Conservation (phyloP, 805 yeast species). For the Myxozyma sirexii region DNA sequence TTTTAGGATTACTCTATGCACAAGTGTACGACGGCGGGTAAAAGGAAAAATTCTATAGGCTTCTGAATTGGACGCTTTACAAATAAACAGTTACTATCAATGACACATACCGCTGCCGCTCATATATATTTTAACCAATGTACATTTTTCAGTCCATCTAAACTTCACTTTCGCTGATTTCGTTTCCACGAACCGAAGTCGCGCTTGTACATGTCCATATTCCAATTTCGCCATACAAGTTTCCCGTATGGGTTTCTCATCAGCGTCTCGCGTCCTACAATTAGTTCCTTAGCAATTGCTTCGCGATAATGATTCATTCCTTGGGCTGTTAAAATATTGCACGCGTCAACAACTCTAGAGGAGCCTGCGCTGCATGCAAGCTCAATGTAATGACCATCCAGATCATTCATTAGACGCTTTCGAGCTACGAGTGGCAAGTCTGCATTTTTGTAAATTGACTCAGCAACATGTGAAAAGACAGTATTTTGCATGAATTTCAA, state of each 20-base stretch:
- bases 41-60: neutral
- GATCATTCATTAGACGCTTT: slow-evolving; percentile 67
- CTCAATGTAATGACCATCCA: slow-evolving; percentile 54
- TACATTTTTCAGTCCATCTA: too few relatives aligned
- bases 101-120: too few relatives aligned
- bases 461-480: slow-evolving; percentile 87
- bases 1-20: neutral
- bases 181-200: slow-evolving; percentile 21
- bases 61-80: neutral
- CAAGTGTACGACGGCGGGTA: neutral
- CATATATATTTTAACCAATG: too few relatives aligned
- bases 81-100: too few relatives aligned
- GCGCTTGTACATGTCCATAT: slow-evolving; percentile 67
- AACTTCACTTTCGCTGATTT: neutral
- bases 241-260: slow-evolving; percentile 91
- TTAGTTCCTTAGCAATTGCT: slow-evolving; percentile 71
- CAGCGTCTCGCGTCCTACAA: slow-evolving; percentile 55
- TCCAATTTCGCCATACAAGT: slow-evolving; percentile 95
- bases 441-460: slow-evolving; percentile 36
- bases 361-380: slow-evolving; percentile 86
- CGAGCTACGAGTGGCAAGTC: slow-evolving; percentile 21
- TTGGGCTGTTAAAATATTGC: slow-evolving; percentile 72
- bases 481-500: slow-evolving; percentile 83
- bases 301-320: slow-evolving; percentile 84
- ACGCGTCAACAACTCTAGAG: slow-evolving; percentile 82